Evolutionary conservation across 2,329 filamentous ascomycete genomes (phyloP), one percentile per base, ranked within the genome.

Genomic region (Colletotrichum sp.): DNA sequence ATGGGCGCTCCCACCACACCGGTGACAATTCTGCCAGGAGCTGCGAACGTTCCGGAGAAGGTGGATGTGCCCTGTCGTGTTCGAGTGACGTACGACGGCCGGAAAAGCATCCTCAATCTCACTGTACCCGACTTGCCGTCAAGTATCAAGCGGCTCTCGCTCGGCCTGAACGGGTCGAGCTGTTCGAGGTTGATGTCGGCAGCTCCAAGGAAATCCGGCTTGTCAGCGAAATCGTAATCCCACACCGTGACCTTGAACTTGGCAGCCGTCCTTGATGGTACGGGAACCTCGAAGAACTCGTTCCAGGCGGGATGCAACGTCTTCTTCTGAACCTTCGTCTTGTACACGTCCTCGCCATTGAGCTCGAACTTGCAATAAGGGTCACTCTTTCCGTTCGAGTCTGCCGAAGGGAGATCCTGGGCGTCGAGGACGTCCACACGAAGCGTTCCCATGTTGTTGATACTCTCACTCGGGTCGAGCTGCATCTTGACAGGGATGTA

Each of bases 391-490:
- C 97, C 97, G 82, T 99, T 99, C 39, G 96, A 93, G 82, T 99
- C 97, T 32, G 96, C 96, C 2, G 97, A 93, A 9, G 97, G 97
- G n/a, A 99, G 91, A 76, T 98, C 94, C 10, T 91, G 88, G 21
- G 94, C 97, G 84, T 98, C 96, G 49, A 99, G 88, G 21, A 99
- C 91, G 81, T 99, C 96, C n/a, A 99, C 95, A 24, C 96, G 95
- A 26, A 99, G 92, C 75, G 93, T 96, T 76, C 97, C 97, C 92
- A 98, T 98, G 86, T 99, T 99, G 91, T 98, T 99, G 89, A 99
- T 98, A 82, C 96, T 98, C 86, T 99, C 97, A 81, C 93, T 95
- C 0, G 97, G 95, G 81, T 99, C 96, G 65, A 99, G 94, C 72
- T 93, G 89, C 97, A 99, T 99, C 87, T 95, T 93, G 77, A 99